Percentiles rank a stretch among this genome's conserved stretches.
phyloP scores from a whole-genome alignment of 371 early-diverging fungal species.

The Dentiscutata heterogama region DNA sequence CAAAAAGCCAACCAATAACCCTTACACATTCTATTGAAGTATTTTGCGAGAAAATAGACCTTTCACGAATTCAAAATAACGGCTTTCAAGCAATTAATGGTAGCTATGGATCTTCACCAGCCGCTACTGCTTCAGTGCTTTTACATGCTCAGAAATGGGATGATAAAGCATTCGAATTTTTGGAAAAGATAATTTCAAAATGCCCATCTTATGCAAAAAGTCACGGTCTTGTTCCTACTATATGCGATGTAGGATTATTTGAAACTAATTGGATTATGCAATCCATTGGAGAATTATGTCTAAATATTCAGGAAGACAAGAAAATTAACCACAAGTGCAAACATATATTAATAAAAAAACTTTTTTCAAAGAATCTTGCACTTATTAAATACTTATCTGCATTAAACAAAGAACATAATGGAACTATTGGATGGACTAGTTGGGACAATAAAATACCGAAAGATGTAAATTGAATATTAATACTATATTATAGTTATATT shows the following conservation, averaged over 20 bases:
- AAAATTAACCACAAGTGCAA: background rate
- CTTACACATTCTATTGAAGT: conserved; percentile 20
- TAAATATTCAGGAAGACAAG: background rate
- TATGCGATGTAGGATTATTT: conserved; percentile 32
- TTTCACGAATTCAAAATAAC: conserved; percentile 14
- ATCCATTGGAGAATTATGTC: background rate
- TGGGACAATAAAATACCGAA: conserved; percentile 27
- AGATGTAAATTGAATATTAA: background rate
- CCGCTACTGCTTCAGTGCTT: conserved; percentile 30
- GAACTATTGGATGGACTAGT: conserved; percentile 23
- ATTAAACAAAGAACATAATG: background rate
- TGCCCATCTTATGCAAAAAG: background rate
- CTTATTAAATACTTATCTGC: background rate
- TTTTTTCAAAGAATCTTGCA: background rate
- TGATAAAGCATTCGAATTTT: conserved; percentile 27
- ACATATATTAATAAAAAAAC: too few relatives aligned
- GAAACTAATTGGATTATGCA: conserved; percentile 26
- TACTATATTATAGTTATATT: too few relatives aligned
- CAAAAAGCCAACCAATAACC: background rate
- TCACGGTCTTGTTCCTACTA: conserved; percentile 13
- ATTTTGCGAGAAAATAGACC: conserved; percentile 2
- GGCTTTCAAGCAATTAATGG: conserved; percentile 42
- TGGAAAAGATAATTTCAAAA: background rate
- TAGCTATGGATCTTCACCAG: conserved; percentile 20
- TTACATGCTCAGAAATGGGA: conserved; percentile 25